These are phyloP conservation scores for Heliamphora exappendiculata DNA, from an alignment of 148 eudicot genomes.

Conservation along the genomic window DNA sequence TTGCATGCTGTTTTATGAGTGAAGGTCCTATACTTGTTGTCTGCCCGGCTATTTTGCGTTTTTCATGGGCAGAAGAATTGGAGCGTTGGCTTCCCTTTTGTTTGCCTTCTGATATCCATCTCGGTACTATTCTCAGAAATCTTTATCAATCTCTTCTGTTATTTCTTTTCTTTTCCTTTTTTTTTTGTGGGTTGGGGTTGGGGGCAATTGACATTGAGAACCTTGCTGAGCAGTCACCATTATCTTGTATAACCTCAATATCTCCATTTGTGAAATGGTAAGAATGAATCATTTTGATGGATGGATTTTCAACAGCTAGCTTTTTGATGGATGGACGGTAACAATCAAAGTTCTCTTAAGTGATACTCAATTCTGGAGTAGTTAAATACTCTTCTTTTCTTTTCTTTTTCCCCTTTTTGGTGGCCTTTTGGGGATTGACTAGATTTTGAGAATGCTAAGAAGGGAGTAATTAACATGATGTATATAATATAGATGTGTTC, in stretches of 20 bases:
- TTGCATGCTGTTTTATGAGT: conserved; percentile 69
- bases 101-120: conserved; percentile 86
- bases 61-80: conserved; percentile 95
- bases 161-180: background rate
- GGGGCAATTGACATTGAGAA: background rate
- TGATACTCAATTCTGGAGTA: background rate
- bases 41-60: conserved; percentile 96
- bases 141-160: conserved; percentile 2
- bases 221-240: background rate
- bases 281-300: background rate
- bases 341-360: background rate
- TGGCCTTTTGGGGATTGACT: background rate
- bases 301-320: background rate
- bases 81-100: conserved; percentile 94
- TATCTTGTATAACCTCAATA: background rate
- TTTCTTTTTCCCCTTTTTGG: background rate
- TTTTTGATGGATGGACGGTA: background rate
- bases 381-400: background rate
- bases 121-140: conserved; percentile 43
- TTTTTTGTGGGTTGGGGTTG: background rate
- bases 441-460: background rate
- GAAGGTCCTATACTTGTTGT: conserved; percentile 85
- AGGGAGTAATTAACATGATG: background rate
- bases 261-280: background rate
- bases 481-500: background rate